Conservation (phyloP, 345 rosid genomes). For the Euphorbia peplus region DNA sequence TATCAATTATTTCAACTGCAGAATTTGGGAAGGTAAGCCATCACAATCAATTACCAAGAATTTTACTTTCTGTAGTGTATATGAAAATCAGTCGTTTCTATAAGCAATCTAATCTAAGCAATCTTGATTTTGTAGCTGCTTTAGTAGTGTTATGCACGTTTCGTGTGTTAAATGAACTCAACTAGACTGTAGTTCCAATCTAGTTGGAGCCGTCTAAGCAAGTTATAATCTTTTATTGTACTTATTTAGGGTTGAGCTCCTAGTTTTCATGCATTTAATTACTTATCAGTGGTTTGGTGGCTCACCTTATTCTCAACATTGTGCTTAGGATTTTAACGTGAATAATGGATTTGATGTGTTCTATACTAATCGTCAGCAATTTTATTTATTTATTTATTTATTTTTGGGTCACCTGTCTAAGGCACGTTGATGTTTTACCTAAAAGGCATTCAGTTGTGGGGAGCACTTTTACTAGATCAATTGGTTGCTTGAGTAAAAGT, state of each 20-base stretch:
- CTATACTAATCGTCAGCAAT: not conserved
- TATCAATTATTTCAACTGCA: conserved; percentile 63
- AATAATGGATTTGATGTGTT: not conserved
- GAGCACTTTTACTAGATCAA: not conserved
- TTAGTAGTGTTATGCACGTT: not conserved
- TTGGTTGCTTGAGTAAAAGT: not conserved
- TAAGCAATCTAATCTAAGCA: not conserved
- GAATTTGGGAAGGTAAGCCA: conserved; percentile 77
- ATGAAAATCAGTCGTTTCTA: not conserved
- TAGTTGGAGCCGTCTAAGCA: not conserved
- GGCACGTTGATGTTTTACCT: not conserved
- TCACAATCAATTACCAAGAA: not conserved
- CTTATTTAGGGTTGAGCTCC: not conserved
- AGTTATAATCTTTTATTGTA: not conserved
- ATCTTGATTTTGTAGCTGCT: not conserved
- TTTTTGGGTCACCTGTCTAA: not conserved
- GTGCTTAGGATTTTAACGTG: not conserved
- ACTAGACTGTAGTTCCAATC: not conserved
- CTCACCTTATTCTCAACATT: not conserved
- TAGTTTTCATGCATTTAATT: not conserved
- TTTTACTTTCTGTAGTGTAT: not conserved
- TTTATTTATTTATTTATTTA: no score
- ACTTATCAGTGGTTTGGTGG: not conserved
- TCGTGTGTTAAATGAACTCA: not conserved
- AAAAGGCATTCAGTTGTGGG: not conserved